phyloP scores from a whole-genome alignment of 805 yeast genomes.

The Metschnikowia lunata region DNA sequence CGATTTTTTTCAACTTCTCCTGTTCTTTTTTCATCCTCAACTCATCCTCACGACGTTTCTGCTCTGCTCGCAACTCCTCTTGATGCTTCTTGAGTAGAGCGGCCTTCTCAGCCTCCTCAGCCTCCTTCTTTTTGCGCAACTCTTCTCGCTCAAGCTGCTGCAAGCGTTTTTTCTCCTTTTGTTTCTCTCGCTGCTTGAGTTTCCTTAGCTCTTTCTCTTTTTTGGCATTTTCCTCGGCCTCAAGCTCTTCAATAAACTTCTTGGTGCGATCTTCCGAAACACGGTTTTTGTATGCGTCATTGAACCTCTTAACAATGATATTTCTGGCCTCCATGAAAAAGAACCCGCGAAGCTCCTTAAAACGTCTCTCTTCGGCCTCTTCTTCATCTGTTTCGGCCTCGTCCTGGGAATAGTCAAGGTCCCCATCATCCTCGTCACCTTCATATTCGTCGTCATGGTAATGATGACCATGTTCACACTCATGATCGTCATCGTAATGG shows the following conservation, averaged over 20 bases:
- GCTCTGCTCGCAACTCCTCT: slow-evolving; percentile 35
- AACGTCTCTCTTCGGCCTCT: slow-evolving; percentile 24
- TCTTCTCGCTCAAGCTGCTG: slow-evolving; percentile 62
- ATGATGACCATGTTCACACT: slow-evolving; percentile 4
- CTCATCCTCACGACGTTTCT: slow-evolving; percentile 37
- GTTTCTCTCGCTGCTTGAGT: slow-evolving; percentile 60
- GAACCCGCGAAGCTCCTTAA: slow-evolving; percentile 76
- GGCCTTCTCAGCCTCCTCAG: slow-evolving; percentile 41
- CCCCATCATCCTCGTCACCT: slow-evolving; percentile 7
- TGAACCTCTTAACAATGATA: slow-evolving; percentile 43
- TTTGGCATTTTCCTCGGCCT: slow-evolving; percentile 61
- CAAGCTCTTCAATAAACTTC: slow-evolving; percentile 61
- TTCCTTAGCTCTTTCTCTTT: slow-evolving; percentile 65
- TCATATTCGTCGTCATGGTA: slow-evolving; percentile 21
- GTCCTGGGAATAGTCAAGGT: slow-evolving; percentile 20
- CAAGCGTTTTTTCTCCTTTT: slow-evolving; percentile 62
- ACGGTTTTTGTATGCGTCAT: slow-evolving; percentile 73
- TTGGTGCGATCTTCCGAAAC: slow-evolving; percentile 71
- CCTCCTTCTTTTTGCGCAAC: slow-evolving; percentile 52
- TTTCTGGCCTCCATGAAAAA: slow-evolving; percentile 77
- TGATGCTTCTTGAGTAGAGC: slow-evolving; percentile 25
- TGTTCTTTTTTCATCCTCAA: slow-evolving; percentile 40
- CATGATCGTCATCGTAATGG: slow-evolving; percentile 11
- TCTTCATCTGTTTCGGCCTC: slow-evolving; percentile 8
- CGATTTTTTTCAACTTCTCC: slow-evolving; percentile 44